phyloP scores from a whole-genome alignment of 2,329 filamentous ascomycete species.

The Talaromyces verruculosus region DNA sequence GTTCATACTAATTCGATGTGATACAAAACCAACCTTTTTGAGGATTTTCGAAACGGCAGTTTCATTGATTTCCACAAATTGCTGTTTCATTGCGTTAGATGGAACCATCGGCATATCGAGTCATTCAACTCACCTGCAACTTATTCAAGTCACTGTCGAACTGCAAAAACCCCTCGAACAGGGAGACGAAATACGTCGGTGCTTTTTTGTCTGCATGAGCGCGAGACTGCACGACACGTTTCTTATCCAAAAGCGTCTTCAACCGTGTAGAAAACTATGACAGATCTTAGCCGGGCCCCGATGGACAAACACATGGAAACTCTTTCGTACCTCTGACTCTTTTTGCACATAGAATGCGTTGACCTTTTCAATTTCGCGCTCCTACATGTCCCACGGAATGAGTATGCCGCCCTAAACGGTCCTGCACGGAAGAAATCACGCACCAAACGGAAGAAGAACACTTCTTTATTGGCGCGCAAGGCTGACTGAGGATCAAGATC shows the following conservation, averaged over 20 bases:
- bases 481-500: slow-evolving; percentile 76
- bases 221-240: slow-evolving; percentile 81
- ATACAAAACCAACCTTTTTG: slow-evolving; percentile 68
- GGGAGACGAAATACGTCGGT: slow-evolving; percentile 88
- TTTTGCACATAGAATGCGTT: slow-evolving; percentile 98
- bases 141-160: slow-evolving; percentile 97
- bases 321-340: slow-evolving; percentile 78
- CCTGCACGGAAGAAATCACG: slow-evolving; percentile 30
- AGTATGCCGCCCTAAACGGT: neutral
- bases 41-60: slow-evolving; percentile 97
- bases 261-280: slow-evolving; percentile 84
- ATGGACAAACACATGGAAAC: neutral
- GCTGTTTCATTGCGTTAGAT: slow-evolving; percentile 50
- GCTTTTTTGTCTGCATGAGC: slow-evolving; percentile 74
- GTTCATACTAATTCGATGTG: neutral
- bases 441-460: slow-evolving; percentile 97
- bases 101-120: neutral
- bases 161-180: slow-evolving; percentile 96
- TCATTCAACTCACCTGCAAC: slow-evolving; percentile 59
- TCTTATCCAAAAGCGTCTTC: slow-evolving; percentile 91
- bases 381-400: slow-evolving; percentile 54
- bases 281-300: slow-evolving; percentile 9
- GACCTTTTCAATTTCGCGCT: slow-evolving; percentile 97
- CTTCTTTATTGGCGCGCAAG: slow-evolving; percentile 94
- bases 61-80: slow-evolving; percentile 97